phyloP scores from a whole-genome alignment of 2,329 filamentous ascomycete genomes.

The Rosellinia necatrix region DNA sequence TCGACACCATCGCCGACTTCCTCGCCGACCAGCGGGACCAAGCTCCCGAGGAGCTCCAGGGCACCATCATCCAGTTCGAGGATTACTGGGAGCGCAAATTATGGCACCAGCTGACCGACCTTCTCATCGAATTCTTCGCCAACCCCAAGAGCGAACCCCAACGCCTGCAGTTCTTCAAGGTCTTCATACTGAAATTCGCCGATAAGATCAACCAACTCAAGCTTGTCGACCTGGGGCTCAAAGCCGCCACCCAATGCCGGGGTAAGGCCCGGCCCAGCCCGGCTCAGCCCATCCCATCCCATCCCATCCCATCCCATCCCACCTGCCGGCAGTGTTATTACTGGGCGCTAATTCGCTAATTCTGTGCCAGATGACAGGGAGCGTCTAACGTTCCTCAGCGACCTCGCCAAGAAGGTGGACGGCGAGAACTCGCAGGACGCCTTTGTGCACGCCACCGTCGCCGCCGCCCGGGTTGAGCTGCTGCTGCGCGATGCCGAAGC shows the following conservation, averaged over 20 bases:
- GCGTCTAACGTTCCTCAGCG: slow-evolving; percentile 81
- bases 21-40: slow-evolving; percentile 87
- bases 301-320: too few species aligned
- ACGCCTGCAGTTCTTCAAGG: slow-evolving; percentile 88
- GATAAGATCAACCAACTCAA: slow-evolving; percentile 99
- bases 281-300: background rate
- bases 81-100: slow-evolving; percentile 98
- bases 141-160: slow-evolving; percentile 79
- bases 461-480: slow-evolving; percentile 86
- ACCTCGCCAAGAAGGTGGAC: slow-evolving; percentile 85
- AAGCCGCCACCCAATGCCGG: slow-evolving; percentile 82
- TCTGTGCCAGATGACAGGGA: slow-evolving; percentile 74
- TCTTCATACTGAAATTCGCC: slow-evolving; percentile 93
- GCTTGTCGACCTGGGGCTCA: slow-evolving; percentile 87
- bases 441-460: slow-evolving; percentile 89
- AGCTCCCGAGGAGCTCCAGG: slow-evolving; percentile 85
- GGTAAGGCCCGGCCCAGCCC: slow-evolving; percentile 52
- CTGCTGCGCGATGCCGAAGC: slow-evolving; percentile 78
- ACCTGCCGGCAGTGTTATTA: too few species aligned
- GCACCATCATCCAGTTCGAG: slow-evolving; percentile 88
- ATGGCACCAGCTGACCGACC: slow-evolving; percentile 97
- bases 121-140: slow-evolving; percentile 86
- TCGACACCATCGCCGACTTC: slow-evolving; percentile 88
- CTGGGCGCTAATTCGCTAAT: background rate
- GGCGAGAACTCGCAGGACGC: slow-evolving; percentile 93